Base-by-base conservation (phyloP, 805 yeast species). In the Candida ponderosae region DNA sequence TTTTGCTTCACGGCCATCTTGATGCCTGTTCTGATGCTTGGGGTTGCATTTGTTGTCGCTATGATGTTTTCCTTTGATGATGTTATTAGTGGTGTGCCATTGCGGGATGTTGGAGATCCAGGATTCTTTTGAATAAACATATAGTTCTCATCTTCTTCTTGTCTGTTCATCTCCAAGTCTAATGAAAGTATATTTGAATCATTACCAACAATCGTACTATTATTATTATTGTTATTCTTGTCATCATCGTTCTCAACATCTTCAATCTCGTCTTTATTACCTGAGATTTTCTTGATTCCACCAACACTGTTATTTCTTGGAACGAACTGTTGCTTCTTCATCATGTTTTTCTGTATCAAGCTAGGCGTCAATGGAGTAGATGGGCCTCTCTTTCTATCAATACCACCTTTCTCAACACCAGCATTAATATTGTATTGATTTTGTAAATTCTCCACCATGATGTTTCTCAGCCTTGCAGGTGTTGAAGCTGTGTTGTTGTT, bases 301-400 rank as follows among this genome's bases (percentile, higher is more conserved):
- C 31, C 17, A 28, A n/a, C 7, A 18, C 20, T 13, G 35, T 34
- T 6, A 15, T 29, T 17, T 29, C 18, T 17, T 15, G 18, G 6
- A n/a, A 31, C 8, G 15, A 6, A 14, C 11, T 31, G 15, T 21
- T 44, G 49, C 23, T 39, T 53, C 37, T 53, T 53, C 18, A 42
- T 38, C 11, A 41, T 43, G 35, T 48, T 53, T 31, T 43, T 43
- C 19, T 48, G 48, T 17, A 46, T 37, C n/a, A 53, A 40, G 0
- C 55, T 36, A 4, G 57, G 57, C 1, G 57, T 53, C 34, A 53
- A 40, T 6, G 57, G 57, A 3, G 57, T 53, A 1, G 48, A 41
- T 24, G 57, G 57, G 2, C 42, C 48, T 41, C 57, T 43, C 31
- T 53, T 53, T 34, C 45, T 51, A 28, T 36, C 39, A 29, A 38